These are phyloP conservation scores for Hypoxylon sp. DNA, from an alignment of 2,329 filamentous ascomycete species.

Conservation along the genomic window DNA sequence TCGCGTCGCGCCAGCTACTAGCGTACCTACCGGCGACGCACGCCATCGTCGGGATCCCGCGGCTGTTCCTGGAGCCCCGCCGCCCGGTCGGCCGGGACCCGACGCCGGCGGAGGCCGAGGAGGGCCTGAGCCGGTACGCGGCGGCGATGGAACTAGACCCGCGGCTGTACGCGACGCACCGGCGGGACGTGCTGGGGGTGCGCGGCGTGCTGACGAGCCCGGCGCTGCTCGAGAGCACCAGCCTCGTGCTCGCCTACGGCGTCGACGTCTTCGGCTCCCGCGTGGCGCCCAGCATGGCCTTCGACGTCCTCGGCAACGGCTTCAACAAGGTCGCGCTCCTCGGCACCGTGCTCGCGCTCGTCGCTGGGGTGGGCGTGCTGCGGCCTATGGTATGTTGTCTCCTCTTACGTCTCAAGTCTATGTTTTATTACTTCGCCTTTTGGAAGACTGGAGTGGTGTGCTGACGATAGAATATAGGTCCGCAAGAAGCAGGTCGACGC, in stretches of 20 bases:
- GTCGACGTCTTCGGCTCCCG: conserved; percentile 88
- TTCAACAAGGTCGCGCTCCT: conserved; percentile 92
- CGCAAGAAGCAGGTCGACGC: conserved; percentile 59
- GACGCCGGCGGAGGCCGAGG: conserved; percentile 78
- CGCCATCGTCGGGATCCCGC: conserved; percentile 80
- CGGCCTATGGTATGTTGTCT: conserved; percentile 79
- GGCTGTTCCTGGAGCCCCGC: conserved; percentile 81
- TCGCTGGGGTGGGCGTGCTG: conserved; percentile 77
- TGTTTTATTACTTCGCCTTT: conserved; percentile 5
- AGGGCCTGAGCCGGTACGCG: conserved; percentile 79
- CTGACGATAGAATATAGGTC: conserved; percentile 46
- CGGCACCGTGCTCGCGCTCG: conserved; percentile 81
- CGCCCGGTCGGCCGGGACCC: conserved; percentile 87
- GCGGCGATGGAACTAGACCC: conserved; percentile 86
- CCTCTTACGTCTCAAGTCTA: too few relatives aligned
- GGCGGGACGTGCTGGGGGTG: conserved; percentile 81
- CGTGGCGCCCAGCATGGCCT: conserved; percentile 85
- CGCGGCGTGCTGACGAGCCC: conserved; percentile 76
- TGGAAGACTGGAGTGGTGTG: not conserved
- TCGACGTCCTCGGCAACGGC: conserved; percentile 90
- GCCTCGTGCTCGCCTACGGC: conserved; percentile 86
- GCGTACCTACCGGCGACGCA: conserved; percentile 77
- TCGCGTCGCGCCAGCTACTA: conserved; percentile 82
- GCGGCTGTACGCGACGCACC: conserved; percentile 80
- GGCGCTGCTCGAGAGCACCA: conserved; percentile 89